A percentile compares a stretch with the other conserved stretches of the same genome.
Conservation (phyloP, 768 basidiomycete genomes). For the Kwoniella europaea region DNA sequence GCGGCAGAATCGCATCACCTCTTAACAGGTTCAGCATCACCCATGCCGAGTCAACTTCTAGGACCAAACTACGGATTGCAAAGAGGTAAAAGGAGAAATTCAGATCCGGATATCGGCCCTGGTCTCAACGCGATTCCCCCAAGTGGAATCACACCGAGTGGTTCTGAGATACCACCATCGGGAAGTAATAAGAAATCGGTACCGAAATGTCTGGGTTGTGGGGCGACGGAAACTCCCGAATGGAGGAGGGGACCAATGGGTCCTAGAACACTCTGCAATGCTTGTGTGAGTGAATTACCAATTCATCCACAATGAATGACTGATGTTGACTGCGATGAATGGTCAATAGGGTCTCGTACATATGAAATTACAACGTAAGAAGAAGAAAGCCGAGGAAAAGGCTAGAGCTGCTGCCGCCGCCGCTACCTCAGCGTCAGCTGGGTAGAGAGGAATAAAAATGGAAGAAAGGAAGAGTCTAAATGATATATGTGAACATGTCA, state of each 20-base stretch:
- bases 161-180: not conserved
- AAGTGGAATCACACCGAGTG: not conserved
- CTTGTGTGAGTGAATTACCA: slow-evolving; percentile 50
- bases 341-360: slow-evolving; percentile 45
- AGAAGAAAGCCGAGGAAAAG: slow-evolving; percentile 38
- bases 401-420: slow-evolving; percentile 25
- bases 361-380: slow-evolving; percentile 48
- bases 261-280: slow-evolving; percentile 58
- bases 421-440: not conserved
- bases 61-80: not conserved
- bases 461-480: not conserved
- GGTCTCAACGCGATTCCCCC: not conserved
- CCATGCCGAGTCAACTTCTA: not conserved
- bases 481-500: not conserved
- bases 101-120: not conserved
- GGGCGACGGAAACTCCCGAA: slow-evolving; percentile 58
- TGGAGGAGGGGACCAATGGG: slow-evolving; percentile 59
- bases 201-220: slow-evolving; percentile 53
- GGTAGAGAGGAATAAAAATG: not conserved
- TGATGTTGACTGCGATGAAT: not conserved
- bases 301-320: not conserved
- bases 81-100: slow-evolving; percentile 21
- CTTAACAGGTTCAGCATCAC: slow-evolving; percentile 1
- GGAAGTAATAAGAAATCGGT: slow-evolving; percentile 19
- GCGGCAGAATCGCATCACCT: slow-evolving; percentile 10